Base-by-base conservation (phyloP, 768 basidiomycete genomes). In the Rhizopogon vulgaris region DNA sequence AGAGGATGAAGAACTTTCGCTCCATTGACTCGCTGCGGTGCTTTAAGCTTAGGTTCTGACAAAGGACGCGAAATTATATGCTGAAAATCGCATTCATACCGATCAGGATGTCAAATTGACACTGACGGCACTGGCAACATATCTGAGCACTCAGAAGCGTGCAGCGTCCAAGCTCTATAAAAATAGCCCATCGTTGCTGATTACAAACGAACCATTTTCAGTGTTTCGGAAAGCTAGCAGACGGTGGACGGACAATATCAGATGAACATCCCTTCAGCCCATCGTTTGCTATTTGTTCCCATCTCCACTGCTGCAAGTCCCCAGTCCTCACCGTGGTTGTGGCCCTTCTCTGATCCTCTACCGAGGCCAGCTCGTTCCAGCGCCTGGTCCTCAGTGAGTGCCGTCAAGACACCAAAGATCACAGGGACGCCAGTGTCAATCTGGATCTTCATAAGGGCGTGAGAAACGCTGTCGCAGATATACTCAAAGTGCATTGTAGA, bases 401-500 rank as follows among this genome's bases (percentile, higher is more conserved):
- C 90, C 17, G 94, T 99, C 64, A 99, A 72, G 25, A 99, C 93
- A 38, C 96, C 96, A 69, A 98, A 98, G 59, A 99, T 86, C 62
- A 98, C 90, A 0, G 96, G 96, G 22, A 90, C 82, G 14, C 93
- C 93, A 1, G 89, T 85, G 69, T 98, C 95, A 60, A 97, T 74
- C 71, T 95, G 93, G 18, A 97, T 83, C 61, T 80, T 82, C 96
- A 98, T 99, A 57, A 99, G 75, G 40, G 85, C 94, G 60, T 97
- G 89, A 38, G 92, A 84, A 53, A 97, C 94, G 55, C 84, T 82
- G 62, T 97, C 93, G 69, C 82, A 90, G 69, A 98, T 99, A 78
- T 99, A 99, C 69, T 99, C 96, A 69, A 98, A 99, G 73, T 99
- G 96, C 93, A 96, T 96, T 15, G 96, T 98, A 1, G 83, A 77